These are phyloP conservation scores for Fusarium napiforme DNA, from an alignment of 2,329 filamentous ascomycete genomes.

Conservation along the genomic window DNA sequence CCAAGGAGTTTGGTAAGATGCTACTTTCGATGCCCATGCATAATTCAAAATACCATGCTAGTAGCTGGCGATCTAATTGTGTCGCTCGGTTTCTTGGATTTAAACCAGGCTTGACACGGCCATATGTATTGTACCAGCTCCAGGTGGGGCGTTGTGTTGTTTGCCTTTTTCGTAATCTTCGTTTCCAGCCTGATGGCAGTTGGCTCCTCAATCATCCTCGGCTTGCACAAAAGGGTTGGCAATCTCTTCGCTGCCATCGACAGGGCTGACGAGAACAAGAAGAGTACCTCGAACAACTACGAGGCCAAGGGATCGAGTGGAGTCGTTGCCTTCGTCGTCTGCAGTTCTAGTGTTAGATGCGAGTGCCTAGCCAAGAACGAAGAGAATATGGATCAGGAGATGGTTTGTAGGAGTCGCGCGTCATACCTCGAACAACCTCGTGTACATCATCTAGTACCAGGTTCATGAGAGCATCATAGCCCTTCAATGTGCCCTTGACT, in stretches of 20 bases:
- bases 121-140: neutral
- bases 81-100: conserved; percentile 13
- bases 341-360: conserved; percentile 7
- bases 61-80: conserved; percentile 10
- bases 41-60: conserved; percentile 19
- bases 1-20: neutral
- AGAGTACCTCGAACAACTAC: conserved; percentile 93
- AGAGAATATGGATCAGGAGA: neutral
- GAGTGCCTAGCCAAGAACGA: neutral
- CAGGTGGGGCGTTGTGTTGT: neutral
- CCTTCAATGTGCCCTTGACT: conserved; percentile 92
- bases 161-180: conserved; percentile 10
- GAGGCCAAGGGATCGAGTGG: conserved; percentile 81
- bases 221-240: conserved; percentile 88
- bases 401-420: neutral
- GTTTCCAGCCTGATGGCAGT: conserved; percentile 11
- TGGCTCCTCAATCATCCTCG: conserved; percentile 66
- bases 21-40: conserved; percentile 1
- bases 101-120: conserved; percentile 6
- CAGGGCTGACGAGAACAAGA: conserved; percentile 89
- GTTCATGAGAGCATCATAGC: conserved; percentile 98
- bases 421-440: conserved; percentile 85
- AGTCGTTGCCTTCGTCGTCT: conserved; percentile 95
- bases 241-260: conserved; percentile 96
- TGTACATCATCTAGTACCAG: conserved; percentile 94